These are phyloP conservation scores for Ustilago shanxiensis DNA, from an alignment of 1,284 basidiomycete genomes.

Conservation along the genomic window DNA sequence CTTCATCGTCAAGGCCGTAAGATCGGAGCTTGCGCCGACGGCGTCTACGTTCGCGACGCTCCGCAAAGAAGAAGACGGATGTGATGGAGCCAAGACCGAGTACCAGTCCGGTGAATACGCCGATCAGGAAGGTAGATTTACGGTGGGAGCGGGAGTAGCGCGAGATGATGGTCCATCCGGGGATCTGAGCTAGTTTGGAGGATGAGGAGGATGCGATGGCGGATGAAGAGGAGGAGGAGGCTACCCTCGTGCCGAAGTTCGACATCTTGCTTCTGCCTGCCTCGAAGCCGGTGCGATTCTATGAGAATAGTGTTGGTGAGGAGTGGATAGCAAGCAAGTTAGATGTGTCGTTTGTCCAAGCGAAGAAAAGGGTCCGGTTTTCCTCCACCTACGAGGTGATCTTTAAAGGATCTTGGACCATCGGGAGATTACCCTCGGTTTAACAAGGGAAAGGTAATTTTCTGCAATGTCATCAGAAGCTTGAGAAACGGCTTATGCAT, in stretches of 20 bases:
- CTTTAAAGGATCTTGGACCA: no score
- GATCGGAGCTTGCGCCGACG: constrained; percentile 34
- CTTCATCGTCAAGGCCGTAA: constrained; percentile 41
- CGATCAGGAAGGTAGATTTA: constrained; percentile 58
- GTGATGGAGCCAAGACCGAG: constrained; percentile 60
- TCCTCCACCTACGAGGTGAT: constrained; percentile 2
- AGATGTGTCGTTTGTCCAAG: constrained; percentile 1
- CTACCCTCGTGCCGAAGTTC: constrained; percentile 7
- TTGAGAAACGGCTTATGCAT: background rate
- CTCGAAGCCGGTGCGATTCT: background rate
- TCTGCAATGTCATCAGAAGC: background rate
- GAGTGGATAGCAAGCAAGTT: background rate
- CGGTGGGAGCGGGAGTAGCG: constrained; percentile 46
- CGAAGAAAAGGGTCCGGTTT: background rate
- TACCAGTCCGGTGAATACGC: constrained; percentile 60
- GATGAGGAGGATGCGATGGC: constrained; percentile 18
- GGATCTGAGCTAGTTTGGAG: constrained; percentile 40
- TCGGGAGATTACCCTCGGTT: no score
- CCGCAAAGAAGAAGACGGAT: constrained; percentile 56
- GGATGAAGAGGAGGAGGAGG: constrained; percentile 15
- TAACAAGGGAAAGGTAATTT: background rate
- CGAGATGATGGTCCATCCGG: constrained; percentile 40
- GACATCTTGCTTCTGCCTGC: constrained; percentile 11
- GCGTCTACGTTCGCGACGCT: constrained; percentile 44
- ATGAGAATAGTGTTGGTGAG: background rate